phyloP scores from a whole-genome alignment of 345 rosid species.

The Arabidopsis suecica region DNA sequence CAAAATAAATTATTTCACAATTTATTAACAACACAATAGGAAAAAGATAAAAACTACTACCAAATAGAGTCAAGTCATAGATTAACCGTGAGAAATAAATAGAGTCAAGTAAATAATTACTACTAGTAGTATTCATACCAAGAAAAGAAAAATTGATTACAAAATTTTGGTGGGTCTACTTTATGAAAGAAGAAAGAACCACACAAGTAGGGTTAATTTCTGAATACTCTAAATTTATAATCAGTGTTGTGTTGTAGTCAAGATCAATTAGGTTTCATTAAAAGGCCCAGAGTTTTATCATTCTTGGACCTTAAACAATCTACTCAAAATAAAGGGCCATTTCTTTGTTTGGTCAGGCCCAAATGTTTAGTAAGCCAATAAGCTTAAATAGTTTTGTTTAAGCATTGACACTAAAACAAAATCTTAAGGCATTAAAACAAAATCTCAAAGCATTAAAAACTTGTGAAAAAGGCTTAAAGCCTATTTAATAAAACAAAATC shows the following conservation, averaged over 20 bases:
- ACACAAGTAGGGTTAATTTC: neutral
- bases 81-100: too few species aligned
- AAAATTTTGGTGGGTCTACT: slow-evolving; percentile 36
- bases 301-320: neutral
- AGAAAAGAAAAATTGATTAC: neutral
- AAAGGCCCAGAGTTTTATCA: neutral
- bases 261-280: neutral
- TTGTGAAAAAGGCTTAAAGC: slow-evolving; percentile 8
- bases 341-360: neutral
- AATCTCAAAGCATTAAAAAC: neutral
- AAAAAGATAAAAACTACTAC: neutral
- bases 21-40: neutral
- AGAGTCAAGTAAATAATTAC: slow-evolving; percentile 38
- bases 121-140: neutral
- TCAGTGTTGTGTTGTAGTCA: neutral
- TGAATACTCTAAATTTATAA: neutral
- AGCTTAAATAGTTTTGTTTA: neutral
- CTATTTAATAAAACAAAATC: neutral
- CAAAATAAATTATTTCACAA: slow-evolving; percentile 1
- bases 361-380: neutral
- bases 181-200: slow-evolving; percentile 33
- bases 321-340: neutral
- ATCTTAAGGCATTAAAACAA: neutral
- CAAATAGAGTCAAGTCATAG: neutral
- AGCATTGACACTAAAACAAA: neutral